These are phyloP conservation scores for Phytophthora pseudosyringae DNA, from an alignment of 352 stramenopile species.

Conservation along the genomic window DNA sequence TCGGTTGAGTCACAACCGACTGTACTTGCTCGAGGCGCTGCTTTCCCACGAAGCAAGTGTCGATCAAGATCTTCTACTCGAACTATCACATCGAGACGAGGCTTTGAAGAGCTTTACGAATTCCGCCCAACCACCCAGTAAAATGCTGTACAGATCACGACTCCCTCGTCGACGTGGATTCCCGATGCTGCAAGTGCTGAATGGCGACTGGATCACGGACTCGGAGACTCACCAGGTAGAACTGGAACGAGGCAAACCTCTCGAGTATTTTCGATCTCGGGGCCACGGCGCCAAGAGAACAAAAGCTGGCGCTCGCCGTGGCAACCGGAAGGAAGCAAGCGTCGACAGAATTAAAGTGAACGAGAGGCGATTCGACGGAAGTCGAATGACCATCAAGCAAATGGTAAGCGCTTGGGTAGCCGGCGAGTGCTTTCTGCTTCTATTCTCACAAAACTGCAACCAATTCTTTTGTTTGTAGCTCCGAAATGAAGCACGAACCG, in stretches of 20 bases:
- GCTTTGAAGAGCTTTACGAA: slow-evolving; percentile 35
- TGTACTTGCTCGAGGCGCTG: slow-evolving; percentile 71
- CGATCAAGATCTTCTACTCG: slow-evolving; percentile 44
- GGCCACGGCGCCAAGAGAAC: neutral
- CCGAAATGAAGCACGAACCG: slow-evolving; percentile 47
- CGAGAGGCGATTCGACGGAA: slow-evolving; percentile 57
- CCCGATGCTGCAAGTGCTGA: slow-evolving; percentile 70
- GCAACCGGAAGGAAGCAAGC: neutral
- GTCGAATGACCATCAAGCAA: slow-evolving; percentile 71
- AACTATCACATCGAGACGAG: slow-evolving; percentile 44
- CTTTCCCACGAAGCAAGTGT: slow-evolving; percentile 44
- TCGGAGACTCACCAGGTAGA: slow-evolving; percentile 57
- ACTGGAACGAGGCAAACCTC: slow-evolving; percentile 41
- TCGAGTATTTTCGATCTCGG: slow-evolving; percentile 53
- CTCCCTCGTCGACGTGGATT: slow-evolving; percentile 63
- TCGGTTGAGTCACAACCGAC: slow-evolving; percentile 61
- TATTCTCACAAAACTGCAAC: neutral
- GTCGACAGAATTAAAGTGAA: slow-evolving; percentile 3
- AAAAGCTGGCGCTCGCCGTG: neutral
- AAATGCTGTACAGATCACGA: slow-evolving; percentile 43
- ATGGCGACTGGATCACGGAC: slow-evolving; percentile 68
- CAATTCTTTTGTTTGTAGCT: slow-evolving; percentile 22
- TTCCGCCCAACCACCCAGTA: neutral
- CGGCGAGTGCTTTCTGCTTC: neutral
- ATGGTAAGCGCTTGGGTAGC: slow-evolving; percentile 36